Base-by-base conservation (phyloP, 2,329 filamentous ascomycete species). In the Alternaria sp. region DNA sequence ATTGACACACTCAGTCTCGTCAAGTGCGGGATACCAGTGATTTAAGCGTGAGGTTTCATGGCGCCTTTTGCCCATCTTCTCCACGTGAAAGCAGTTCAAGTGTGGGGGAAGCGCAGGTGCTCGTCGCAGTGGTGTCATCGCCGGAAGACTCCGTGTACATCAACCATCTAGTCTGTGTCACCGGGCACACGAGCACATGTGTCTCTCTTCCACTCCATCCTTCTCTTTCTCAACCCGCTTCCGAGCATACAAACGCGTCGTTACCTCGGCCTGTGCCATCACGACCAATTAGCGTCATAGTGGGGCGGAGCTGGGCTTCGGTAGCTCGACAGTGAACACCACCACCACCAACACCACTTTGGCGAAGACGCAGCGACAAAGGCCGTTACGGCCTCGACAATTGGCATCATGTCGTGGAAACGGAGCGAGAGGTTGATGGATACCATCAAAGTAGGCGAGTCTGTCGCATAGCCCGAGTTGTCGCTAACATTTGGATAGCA, bases 371-470 rank as follows among this genome's bases (percentile, higher is more conserved):
- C 72, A 64, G 56, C 61, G 61, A 66, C 64, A 63, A 52, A 73
- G 76, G 74, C 76, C 75, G 65, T 52, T 52, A 25, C 63, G 76
- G 77, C 78, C 76, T 78, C 66, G 62, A 59, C 70, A 74, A 63
- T 73, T 68, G 67, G 48, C 82, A 85, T 75, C 80, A 97, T 97
- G 94, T 92, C 92, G 85, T 98, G 94, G 94, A 97, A 90, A 85
- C 91, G 90, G 79, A 91, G 92, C 66, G 91, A 94, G 81, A 87
- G 88, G 83, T 83, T 98, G 89, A 95, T 97, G 92, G 91, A 95
- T 74, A 97, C 92, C 85, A 97, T 97, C 90, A 89, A 91, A 81
- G 75, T 76, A 68, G 36, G 72, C 57, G 55, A 49, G 53, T 20
- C 46, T 43, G 48, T 54, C n/a, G 50, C 52, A 61, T 57, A 18